Conservation (phyloP, 148 eudicot genomes). For the Camellia lanceoleosa region DNA sequence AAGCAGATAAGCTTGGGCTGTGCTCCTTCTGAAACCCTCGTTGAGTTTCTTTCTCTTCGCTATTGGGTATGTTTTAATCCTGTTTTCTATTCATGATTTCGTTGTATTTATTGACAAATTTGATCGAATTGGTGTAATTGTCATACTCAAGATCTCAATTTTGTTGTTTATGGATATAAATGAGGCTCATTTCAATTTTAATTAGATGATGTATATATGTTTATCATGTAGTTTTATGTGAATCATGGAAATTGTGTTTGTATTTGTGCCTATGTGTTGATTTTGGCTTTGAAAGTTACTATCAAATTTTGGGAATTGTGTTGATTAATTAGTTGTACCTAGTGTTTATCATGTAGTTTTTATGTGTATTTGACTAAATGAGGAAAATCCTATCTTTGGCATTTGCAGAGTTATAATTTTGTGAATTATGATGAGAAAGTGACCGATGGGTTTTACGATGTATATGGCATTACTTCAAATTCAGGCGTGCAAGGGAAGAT, state of each 20-base stretch:
- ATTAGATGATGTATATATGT: not conserved
- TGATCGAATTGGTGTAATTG: not conserved
- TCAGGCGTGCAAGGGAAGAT: conserved; percentile 58
- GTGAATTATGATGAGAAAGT: conserved; percentile 84
- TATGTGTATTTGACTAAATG: conserved; percentile 5
- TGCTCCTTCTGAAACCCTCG: conserved; percentile 48
- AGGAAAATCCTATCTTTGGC: conserved; percentile 12
- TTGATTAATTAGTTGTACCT: not conserved
- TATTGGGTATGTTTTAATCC: conserved; percentile 65
- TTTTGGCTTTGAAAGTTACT: conserved; percentile 2
- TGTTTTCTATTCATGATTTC: not conserved
- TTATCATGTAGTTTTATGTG: not conserved
- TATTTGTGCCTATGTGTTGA: conserved; percentile 2
- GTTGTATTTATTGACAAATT: conserved; percentile 14
- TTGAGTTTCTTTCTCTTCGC: conserved; percentile 64
- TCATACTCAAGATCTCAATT: not conserved
- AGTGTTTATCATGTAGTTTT: not conserved
- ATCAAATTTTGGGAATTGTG: too few relatives aligned
- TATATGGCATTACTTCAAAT: conserved; percentile 53
- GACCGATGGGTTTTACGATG: conserved; percentile 89
- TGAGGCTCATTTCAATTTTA: not conserved
- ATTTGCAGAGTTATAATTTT: conserved; percentile 75
- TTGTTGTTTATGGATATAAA: not conserved
- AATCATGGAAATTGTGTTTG: conserved; percentile 7
- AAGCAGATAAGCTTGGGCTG: conserved; percentile 76